Evolutionary conservation across 495 filamentous ascomycete genomes (phyloP).

Genomic region (Talaromyces trachyspermus): DNA sequence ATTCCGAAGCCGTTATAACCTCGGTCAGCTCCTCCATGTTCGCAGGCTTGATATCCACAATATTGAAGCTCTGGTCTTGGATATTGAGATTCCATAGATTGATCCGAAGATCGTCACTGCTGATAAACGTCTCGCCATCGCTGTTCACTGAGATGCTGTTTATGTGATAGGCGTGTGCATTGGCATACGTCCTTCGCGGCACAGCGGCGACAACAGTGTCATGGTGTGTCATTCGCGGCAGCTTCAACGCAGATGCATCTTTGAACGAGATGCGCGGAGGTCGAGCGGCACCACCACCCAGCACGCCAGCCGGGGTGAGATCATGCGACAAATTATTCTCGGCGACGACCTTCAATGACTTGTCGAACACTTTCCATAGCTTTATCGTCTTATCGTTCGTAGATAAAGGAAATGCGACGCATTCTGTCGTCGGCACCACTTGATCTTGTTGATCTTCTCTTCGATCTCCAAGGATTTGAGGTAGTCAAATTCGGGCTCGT

Average conservation of each 20-base stretch:
- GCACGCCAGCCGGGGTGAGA: slow-evolving; percentile 69
- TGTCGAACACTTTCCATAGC: slow-evolving; percentile 99
- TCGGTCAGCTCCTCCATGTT: slow-evolving; percentile 99
- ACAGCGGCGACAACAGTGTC: slow-evolving; percentile 98
- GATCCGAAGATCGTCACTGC: slow-evolving; percentile 93
- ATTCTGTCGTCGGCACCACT: slow-evolving; percentile 98
- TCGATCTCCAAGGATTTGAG: slow-evolving; percentile 98
- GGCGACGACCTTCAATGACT: slow-evolving; percentile 95
- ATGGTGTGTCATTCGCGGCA: slow-evolving; percentile 93
- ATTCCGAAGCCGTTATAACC: slow-evolving; percentile 97
- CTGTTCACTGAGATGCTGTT: slow-evolving; percentile 99
- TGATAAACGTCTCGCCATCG: slow-evolving; percentile 98
- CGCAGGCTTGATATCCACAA: slow-evolving; percentile 98
- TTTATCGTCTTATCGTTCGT: slow-evolving; percentile 99
- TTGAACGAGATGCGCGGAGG: slow-evolving; percentile 68
- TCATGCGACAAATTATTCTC: slow-evolving; percentile 98
- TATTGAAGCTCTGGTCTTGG: slow-evolving; percentile 99
- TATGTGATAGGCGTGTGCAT: slow-evolving; percentile 98
- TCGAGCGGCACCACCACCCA: slow-evolving; percentile 66
- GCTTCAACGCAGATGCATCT: slow-evolving; percentile 73
- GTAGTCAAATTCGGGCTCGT: slow-evolving; percentile 99
- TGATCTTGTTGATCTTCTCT: slow-evolving; percentile 99
- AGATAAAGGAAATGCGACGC: slow-evolving; percentile 96
- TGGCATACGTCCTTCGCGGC: slow-evolving; percentile 90
- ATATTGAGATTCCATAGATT: slow-evolving; percentile 99